A percentile compares a stretch with the other conserved stretches of the same genome.
These are phyloP conservation scores for Carnegiea gigantea DNA, from an alignment of 179 eudicot genomes.

Conservation along the genomic window DNA sequence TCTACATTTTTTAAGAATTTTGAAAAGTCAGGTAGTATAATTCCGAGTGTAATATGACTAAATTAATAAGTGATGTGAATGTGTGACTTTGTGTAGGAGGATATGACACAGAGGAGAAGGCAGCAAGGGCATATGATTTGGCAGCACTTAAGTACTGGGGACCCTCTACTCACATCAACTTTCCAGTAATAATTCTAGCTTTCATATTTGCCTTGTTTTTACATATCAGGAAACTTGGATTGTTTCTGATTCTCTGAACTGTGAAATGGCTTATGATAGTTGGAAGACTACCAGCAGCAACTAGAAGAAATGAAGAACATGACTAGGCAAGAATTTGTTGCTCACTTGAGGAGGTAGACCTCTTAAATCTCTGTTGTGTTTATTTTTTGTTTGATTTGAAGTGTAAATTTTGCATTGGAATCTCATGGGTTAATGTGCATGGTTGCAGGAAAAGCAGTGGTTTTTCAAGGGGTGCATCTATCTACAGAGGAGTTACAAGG, in stretches of 20 bases:
- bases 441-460: slow-evolving; percentile 69
- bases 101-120: slow-evolving; percentile 73
- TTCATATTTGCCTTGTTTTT: neutral
- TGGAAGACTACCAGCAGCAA: slow-evolving; percentile 63
- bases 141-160: slow-evolving; percentile 88
- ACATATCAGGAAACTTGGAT: neutral
- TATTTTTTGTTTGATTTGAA: neutral
- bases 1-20: neutral
- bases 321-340: slow-evolving; percentile 75
- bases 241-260: slow-evolving; percentile 1
- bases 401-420: neutral
- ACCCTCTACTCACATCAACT: slow-evolving; percentile 69
- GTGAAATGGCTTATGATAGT: slow-evolving; percentile 27
- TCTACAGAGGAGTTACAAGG: slow-evolving; percentile 71
- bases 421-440: neutral
- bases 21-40: neutral
- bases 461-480: slow-evolving; percentile 74
- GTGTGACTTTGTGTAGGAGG: slow-evolving; percentile 42
- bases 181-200: slow-evolving; percentile 40
- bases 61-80: neutral
- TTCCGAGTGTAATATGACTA: neutral
- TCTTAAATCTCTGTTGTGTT: neutral
- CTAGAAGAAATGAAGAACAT: slow-evolving; percentile 69
- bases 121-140: slow-evolving; percentile 75
- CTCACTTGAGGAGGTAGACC: slow-evolving; percentile 60